Percentiles rank a stretch among this genome's conserved stretches.
phyloP scores from a whole-genome alignment of 2,329 filamentous ascomycete species.

The Byssochlamys sp. region DNA sequence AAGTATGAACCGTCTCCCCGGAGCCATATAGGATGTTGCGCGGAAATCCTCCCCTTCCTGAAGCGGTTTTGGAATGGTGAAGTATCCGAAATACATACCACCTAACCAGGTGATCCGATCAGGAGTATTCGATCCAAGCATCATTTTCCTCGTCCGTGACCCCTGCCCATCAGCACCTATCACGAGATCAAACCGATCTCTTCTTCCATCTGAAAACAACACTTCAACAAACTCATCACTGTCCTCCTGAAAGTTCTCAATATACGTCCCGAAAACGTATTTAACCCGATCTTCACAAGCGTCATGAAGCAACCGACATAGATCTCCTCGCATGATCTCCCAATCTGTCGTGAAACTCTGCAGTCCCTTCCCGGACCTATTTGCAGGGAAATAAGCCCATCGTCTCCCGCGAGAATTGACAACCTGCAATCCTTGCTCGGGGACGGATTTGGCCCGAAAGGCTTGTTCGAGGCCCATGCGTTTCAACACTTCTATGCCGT shows the following conservation, averaged over 20 bases:
- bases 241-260: slow-evolving; percentile 15
- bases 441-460: slow-evolving; percentile 29
- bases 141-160: slow-evolving; percentile 15
- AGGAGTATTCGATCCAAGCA: slow-evolving; percentile 7
- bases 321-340: slow-evolving; percentile 48
- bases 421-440: slow-evolving; percentile 41
- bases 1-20: slow-evolving; percentile 30
- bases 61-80: slow-evolving; percentile 19
- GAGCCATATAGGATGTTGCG: slow-evolving; percentile 29
- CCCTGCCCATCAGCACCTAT: slow-evolving; percentile 22
- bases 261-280: slow-evolving; percentile 26
- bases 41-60: slow-evolving; percentile 24
- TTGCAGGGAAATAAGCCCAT: slow-evolving; percentile 35
- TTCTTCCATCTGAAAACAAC: slow-evolving; percentile 14
- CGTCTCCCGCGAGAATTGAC: slow-evolving; percentile 33
- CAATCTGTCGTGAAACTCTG: slow-evolving; percentile 40
- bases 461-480: slow-evolving; percentile 44
- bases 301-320: slow-evolving; percentile 38
- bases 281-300: slow-evolving; percentile 12
- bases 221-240: slow-evolving; percentile 10
- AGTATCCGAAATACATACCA: slow-evolving; percentile 26
- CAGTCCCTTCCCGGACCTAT: slow-evolving; percentile 24
- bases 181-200: slow-evolving; percentile 17
- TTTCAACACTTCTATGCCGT: slow-evolving; percentile 43
- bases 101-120: slow-evolving; percentile 15